phyloP scores from a whole-genome alignment of 2,329 filamentous ascomycete species.

The Penicillium aurantiogriseum region DNA sequence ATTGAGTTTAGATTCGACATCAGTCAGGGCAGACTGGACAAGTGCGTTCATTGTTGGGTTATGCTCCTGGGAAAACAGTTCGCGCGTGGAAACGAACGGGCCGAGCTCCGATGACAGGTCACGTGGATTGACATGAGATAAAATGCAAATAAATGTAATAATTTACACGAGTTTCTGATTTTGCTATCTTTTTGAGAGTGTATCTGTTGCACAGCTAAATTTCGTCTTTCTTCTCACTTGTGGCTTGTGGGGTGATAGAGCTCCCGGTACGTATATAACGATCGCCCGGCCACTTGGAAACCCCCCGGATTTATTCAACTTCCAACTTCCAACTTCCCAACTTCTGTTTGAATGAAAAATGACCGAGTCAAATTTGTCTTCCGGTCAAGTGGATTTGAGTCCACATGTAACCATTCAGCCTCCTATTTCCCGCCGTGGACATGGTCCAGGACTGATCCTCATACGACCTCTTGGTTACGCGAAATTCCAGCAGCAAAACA shows the following conservation, averaged over 20 bases:
- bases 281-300: background rate
- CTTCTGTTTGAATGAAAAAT: background rate
- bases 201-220: background rate
- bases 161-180: background rate
- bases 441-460: slow-evolving; percentile 51
- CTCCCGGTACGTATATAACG: background rate
- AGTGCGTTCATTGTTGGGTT: slow-evolving; percentile 39
- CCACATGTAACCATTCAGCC: slow-evolving; percentile 27
- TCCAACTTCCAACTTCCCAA: background rate
- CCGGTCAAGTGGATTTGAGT: slow-evolving; percentile 4
- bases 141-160: background rate
- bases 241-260: background rate
- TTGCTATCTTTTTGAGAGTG: background rate
- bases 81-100: background rate
- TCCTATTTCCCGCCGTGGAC: slow-evolving; percentile 51
- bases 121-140: background rate
- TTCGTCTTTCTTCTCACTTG: background rate
- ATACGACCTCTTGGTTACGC: slow-evolving; percentile 38
- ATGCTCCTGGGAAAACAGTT: background rate
- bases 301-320: background rate
- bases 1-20: slow-evolving; percentile 45
- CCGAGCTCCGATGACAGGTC: slow-evolving; percentile 5
- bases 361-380: background rate
- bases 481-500: slow-evolving; percentile 31
- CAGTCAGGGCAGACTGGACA: slow-evolving; percentile 40